phyloP scores from a whole-genome alignment of 805 yeast genomes.

The Lipomyces yamanashiensis region DNA sequence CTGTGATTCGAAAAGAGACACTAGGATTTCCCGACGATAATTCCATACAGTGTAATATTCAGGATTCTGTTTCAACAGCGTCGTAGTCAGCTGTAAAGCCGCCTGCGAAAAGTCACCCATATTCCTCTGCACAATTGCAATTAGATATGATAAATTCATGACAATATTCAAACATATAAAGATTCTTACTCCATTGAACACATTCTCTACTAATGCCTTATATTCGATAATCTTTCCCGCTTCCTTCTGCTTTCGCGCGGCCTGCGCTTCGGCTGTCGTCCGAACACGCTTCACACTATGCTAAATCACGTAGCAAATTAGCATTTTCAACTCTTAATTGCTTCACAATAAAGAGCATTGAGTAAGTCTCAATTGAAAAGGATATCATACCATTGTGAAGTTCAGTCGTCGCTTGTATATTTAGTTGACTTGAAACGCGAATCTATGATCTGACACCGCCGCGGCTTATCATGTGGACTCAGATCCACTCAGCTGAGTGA shows the following conservation, averaged over 20 bases:
- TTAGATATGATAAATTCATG: neutral
- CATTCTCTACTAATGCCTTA: constrained; percentile 50
- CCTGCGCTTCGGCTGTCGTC: constrained; percentile 59
- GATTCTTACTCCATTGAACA: constrained; percentile 46
- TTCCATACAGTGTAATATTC: constrained; percentile 93
- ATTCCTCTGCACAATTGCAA: constrained; percentile 39
- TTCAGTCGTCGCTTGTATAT: no score
- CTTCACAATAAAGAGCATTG: neutral
- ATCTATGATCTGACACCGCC: no score
- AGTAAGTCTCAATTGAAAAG: no score
- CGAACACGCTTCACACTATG: constrained; percentile 73
- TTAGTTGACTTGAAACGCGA: no score
- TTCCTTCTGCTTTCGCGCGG: constrained; percentile 60
- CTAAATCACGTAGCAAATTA: constrained; percentile 42
- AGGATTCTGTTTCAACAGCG: constrained; percentile 69
- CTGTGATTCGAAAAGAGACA: constrained; percentile 41
- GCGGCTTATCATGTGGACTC: no score
- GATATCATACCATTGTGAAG: neutral
- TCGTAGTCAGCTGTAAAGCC: constrained; percentile 59
- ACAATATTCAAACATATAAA: no score
- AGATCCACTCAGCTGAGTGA: no score
- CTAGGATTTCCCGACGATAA: constrained; percentile 73
- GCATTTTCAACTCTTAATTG: no score
- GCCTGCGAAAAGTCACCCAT: constrained; percentile 44
- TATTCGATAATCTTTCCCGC: constrained; percentile 63